phyloP scores from a whole-genome alignment of 768 basidiomycete species.

The Dentipellis fragilis region DNA sequence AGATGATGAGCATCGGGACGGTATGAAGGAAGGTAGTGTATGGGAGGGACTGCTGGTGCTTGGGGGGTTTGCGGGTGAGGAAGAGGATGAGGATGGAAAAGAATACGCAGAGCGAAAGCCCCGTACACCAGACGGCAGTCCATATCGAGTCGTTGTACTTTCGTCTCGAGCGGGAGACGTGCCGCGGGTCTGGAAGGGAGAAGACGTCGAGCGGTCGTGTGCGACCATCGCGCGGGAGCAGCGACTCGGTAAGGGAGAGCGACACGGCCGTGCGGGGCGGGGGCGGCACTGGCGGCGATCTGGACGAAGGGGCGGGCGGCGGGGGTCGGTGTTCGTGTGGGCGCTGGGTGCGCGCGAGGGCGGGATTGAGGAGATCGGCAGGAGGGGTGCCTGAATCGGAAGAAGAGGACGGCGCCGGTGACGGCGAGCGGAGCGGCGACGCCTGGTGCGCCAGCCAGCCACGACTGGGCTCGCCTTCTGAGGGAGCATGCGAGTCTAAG shows the following conservation, averaged over 20 bases:
- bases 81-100: conserved; percentile 60
- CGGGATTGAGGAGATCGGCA: conserved; percentile 14
- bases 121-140: conserved; percentile 57
- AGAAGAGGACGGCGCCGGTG: conserved; percentile 29
- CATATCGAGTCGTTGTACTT: conserved; percentile 69
- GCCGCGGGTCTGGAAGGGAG: conserved; percentile 66
- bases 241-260: conserved; percentile 69
- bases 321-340: conserved; percentile 12
- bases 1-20: conserved; percentile 63
- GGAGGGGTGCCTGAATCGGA: conserved; percentile 32
- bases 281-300: conserved; percentile 14
- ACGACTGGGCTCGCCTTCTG: conserved; percentile 31
- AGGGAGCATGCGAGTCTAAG: conserved; percentile 22
- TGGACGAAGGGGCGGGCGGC: conserved; percentile 22
- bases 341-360: conserved; percentile 16
- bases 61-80: conserved; percentile 34
- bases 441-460: conserved; percentile 69
- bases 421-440: conserved; percentile 47
- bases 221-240: conserved; percentile 64
- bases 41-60: conserved; percentile 24
- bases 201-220: conserved; percentile 60
- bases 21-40: conserved; percentile 71
- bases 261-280: conserved; percentile 38
- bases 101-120: conserved; percentile 50
- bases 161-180: conserved; percentile 50